Evolutionary conservation across 192 early-diverging fungal genomes (phyloP), one percentile per base, ranked within the genome.

Genomic region (Tieghemiomyces parasiticus): DNA sequence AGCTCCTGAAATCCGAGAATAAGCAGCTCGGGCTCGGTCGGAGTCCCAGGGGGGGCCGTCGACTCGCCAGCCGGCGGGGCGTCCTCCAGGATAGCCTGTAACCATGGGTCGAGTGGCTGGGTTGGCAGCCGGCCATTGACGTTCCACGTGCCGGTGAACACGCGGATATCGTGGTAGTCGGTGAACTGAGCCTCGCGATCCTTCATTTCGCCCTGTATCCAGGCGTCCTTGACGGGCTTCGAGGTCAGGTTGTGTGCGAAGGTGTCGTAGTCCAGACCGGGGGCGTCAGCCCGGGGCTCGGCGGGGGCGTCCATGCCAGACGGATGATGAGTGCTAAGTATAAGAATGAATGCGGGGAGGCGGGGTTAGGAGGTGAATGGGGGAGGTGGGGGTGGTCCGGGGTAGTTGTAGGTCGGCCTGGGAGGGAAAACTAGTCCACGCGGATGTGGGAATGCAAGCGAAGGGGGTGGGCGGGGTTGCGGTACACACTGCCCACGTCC

Each of bases 131-230:
- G 74, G 10, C 88, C 91, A 64, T 92, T 90, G 28, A 93, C 89
- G 66, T 97, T 97, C 84, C 88, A 97, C 1, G 92, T 90, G 1
- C 91, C 91, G 0, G 83, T 75, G 68, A 93, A 90, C 2, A 84
- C 73, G 29, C 75, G 49, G 6, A 71, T 63, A 26, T 20, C 45
- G 32, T 65, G 49, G 26, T 38, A 63, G 33, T 55, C 38, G 30
- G 71, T 44, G 35, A 75, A 75, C 58, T 71, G 54, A n/a, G 54
- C 54, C 30, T 56, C 54, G 12, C 54, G 28, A 13, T 19, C 34
- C 12, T 31, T 0, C 31, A 56, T 13, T 34, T 56, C 54, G 31
- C 54, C 54, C 16, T 35, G 33, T 20, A 56, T 56, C 54, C 54
- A 56, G 30, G 54, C 54, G 24, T 56, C 54, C 32, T 56, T 56